A percentile compares a stretch with the other conserved stretches of the same genome.
Conservation (phyloP, 345 rosid species). For the Theobroma cacao region DNA sequence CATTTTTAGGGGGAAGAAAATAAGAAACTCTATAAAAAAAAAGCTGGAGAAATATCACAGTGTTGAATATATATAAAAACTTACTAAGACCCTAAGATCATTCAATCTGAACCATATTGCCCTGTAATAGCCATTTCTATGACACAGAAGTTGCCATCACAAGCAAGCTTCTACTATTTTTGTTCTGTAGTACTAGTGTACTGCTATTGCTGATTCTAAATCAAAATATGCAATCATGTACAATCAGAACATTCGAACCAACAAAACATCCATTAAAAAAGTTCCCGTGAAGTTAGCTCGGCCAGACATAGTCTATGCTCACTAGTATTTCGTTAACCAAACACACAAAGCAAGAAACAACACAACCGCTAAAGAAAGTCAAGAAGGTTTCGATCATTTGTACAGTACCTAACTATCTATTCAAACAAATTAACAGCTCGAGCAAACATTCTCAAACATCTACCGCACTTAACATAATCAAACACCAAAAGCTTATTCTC, state of each 20-base stretch:
- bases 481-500: not conserved
- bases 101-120: not conserved
- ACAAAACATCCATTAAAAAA: not conserved
- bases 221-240: not conserved
- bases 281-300: not conserved
- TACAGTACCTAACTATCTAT: not conserved
- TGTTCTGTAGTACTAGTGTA: not conserved
- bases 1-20: not conserved
- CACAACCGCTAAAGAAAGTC: not conserved
- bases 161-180: not conserved
- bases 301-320: not conserved
- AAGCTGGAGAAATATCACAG: not conserved
- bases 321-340: not conserved
- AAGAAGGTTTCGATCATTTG: not conserved
- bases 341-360: not conserved
- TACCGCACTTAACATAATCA: not conserved
- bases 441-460: not conserved
- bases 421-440: not conserved
- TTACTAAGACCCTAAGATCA: not conserved
- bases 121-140: not conserved
- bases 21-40: not conserved
- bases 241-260: not conserved
- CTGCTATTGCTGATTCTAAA: not conserved
- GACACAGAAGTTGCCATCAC: not conserved
- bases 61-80: not conserved